phyloP scores from a whole-genome alignment of 495 filamentous ascomycete species.

The Penicillium pancosmium region DNA sequence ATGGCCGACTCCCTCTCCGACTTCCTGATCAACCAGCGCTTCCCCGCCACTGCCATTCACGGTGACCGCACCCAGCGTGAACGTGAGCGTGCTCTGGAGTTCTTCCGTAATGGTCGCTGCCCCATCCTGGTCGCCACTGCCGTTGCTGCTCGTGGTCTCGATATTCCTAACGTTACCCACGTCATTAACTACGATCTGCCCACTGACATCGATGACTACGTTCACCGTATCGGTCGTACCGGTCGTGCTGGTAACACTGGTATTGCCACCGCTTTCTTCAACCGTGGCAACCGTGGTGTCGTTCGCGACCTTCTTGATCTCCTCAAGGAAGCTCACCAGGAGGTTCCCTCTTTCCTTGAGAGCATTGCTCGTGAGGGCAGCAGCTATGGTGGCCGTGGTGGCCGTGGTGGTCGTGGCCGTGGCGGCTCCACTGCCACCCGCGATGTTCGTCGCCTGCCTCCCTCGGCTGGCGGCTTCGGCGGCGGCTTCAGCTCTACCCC shows the following conservation, averaged over 20 bases:
- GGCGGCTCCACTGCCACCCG: slow-evolving; percentile 67
- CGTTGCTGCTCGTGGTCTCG: slow-evolving; percentile 91
- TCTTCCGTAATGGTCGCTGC: slow-evolving; percentile 94
- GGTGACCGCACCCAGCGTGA: slow-evolving; percentile 98
- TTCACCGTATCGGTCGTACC: slow-evolving; percentile 99
- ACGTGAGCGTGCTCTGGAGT: slow-evolving; percentile 95
- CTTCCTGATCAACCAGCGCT: slow-evolving; percentile 96
- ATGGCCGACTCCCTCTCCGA: slow-evolving; percentile 98
- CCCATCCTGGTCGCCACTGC: slow-evolving; percentile 96
- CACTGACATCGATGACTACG: slow-evolving; percentile 98
- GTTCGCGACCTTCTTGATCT: slow-evolving; percentile 94
- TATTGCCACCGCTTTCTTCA: slow-evolving; percentile 98
- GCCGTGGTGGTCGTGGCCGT: slow-evolving; percentile 70
- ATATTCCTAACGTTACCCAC: slow-evolving; percentile 98
- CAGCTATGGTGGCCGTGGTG: slow-evolving; percentile 71
- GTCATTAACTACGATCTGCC: slow-evolving; percentile 99
- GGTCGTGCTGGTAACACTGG: slow-evolving; percentile 99
- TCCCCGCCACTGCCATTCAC: slow-evolving; percentile 98
- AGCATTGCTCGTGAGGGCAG: slow-evolving; percentile 93
- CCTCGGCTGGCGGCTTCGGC: slow-evolving; percentile 48
- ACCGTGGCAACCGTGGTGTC: slow-evolving; percentile 97
- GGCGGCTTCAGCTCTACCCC: slow-evolving; percentile 45
- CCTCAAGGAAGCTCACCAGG: slow-evolving; percentile 97
- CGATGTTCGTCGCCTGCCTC: slow-evolving; percentile 74
- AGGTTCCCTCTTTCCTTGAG: slow-evolving; percentile 91